Base-by-base conservation (phyloP, 179 eudicot species). In the Carnegiea gigantea region DNA sequence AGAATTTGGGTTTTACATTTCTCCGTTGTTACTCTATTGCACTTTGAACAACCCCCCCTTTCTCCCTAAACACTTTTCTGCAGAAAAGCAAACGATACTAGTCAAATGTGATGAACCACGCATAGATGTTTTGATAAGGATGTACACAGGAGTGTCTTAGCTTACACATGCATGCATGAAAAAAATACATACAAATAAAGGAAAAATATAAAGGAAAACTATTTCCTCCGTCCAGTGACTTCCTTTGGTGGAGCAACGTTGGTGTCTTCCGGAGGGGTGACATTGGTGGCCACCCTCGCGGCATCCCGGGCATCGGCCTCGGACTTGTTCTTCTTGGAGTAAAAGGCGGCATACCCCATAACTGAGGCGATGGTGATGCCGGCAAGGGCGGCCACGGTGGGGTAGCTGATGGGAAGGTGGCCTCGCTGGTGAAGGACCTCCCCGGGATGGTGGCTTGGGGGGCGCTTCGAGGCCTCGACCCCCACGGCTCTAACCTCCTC, bases 391-490 rank as follows among this genome's bases (percentile, higher is more conserved):
- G 90, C 70, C 81, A 90, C 82, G 15, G 89, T 72, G 14, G 79
- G 17, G 15, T 74, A 82, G 80, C 89, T 79, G 65, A 77, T 82
- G 0, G 93, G 94, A 57, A 90, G 62, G 5, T 79, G 77, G 14
- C 91, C 81, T 0, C 93, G 89, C 82, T 89, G 97, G 85, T 92
- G 97, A 4, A 92, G 85, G 1, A 90, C 87, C 51, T 71, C 89
- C 11, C 97, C 97, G 0, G 94, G 87, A 81, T 83, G 76, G 44
- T 86, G 89, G 12, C 86, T 88, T 71, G 49, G 93, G 83, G 91
- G 88, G 23, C 90, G 83, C 73, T 70, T 84, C 0, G 93, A 88
- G 17, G 76, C 85, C 60, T 92, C 93, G 3, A 88, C 87, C 5
- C 92, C 93, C 1, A 89, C 85, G 5, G 72, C 86, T 80, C 78